These are phyloP conservation scores for Aspergillus spinulosporus DNA, from an alignment of 2,329 filamentous ascomycete genomes.

Conservation along the genomic window DNA sequence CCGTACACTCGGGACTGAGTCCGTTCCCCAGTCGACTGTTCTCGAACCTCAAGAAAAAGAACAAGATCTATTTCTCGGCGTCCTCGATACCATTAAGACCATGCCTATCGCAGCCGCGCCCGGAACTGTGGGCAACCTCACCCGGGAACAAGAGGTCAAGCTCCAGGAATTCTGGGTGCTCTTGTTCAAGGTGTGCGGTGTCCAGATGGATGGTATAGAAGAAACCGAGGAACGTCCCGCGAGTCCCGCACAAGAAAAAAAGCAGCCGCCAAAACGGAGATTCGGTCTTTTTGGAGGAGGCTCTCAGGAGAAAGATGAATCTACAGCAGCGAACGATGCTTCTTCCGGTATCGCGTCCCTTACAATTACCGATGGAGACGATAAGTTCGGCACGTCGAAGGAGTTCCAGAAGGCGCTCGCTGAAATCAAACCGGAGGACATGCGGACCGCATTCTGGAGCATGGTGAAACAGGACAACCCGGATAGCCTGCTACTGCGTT, in stretches of 20 bases:
- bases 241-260: slow-evolving; percentile 48
- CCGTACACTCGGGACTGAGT: slow-evolving; percentile 20
- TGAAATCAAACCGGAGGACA: slow-evolving; percentile 71
- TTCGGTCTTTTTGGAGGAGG: slow-evolving; percentile 69
- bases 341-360: slow-evolving; percentile 41
- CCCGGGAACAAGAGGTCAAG: slow-evolving; percentile 84
- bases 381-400: slow-evolving; percentile 91
- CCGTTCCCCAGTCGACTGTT: slow-evolving; percentile 13
- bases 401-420: slow-evolving; percentile 80
- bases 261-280: slow-evolving; percentile 66
- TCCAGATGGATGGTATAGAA: slow-evolving; percentile 42
- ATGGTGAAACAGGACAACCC: slow-evolving; percentile 97
- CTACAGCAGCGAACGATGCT: slow-evolving; percentile 41
- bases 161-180: slow-evolving; percentile 82
- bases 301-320: slow-evolving; percentile 48
- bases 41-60: slow-evolving; percentile 15
- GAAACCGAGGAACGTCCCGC: slow-evolving; percentile 24
- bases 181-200: slow-evolving; percentile 73
- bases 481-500: slow-evolving; percentile 78
- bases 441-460: slow-evolving; percentile 80
- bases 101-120: slow-evolving; percentile 36
- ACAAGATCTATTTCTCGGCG: slow-evolving; percentile 31
- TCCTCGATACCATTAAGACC: slow-evolving; percentile 39
- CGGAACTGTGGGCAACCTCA: slow-evolving; percentile 82
- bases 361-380: slow-evolving; percentile 60